phyloP scores from a whole-genome alignment of 495 filamentous ascomycete species.

The Pseudotulostoma volvatum region DNA sequence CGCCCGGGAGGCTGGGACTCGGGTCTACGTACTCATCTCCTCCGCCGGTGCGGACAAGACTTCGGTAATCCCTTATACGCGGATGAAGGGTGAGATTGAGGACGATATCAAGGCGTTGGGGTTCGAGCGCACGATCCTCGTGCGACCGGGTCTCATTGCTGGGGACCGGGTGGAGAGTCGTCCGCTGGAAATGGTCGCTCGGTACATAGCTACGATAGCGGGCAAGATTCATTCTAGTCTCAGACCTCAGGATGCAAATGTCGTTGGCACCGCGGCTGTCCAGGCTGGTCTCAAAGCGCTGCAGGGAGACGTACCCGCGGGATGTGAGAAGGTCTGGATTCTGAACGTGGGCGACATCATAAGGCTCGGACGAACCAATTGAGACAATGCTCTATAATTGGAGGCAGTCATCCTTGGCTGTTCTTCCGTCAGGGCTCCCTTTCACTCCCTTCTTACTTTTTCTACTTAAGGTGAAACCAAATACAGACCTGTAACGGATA shows the following conservation, averaged over 20 bases:
- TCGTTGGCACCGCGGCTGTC: slow-evolving; percentile 61
- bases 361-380: slow-evolving; percentile 2
- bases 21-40: slow-evolving; percentile 55
- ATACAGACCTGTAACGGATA: no score
- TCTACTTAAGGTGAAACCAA: no score
- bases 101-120: slow-evolving; percentile 51
- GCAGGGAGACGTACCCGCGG: slow-evolving; percentile 27
- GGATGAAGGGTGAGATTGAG: slow-evolving; percentile 74
- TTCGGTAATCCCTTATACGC: slow-evolving; percentile 36
- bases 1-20: slow-evolving; percentile 44
- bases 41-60: slow-evolving; percentile 30
- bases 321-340: slow-evolving; percentile 29
- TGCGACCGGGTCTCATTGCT: slow-evolving; percentile 61
- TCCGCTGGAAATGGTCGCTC: slow-evolving; percentile 28
- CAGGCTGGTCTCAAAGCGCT: slow-evolving; percentile 30
- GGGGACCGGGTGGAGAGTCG: slow-evolving; percentile 47
- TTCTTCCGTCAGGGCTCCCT: no score
- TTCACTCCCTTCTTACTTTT: no score
- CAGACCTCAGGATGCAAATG: slow-evolving; percentile 59
- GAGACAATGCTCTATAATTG: neutral
- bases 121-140: slow-evolving; percentile 58
- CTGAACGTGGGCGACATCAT: slow-evolving; percentile 24
- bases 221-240: slow-evolving; percentile 37
- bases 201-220: slow-evolving; percentile 30
- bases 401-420: no score